phyloP scores from a whole-genome alignment of 2,329 filamentous ascomycete genomes.

The Colletotrichum sp. region DNA sequence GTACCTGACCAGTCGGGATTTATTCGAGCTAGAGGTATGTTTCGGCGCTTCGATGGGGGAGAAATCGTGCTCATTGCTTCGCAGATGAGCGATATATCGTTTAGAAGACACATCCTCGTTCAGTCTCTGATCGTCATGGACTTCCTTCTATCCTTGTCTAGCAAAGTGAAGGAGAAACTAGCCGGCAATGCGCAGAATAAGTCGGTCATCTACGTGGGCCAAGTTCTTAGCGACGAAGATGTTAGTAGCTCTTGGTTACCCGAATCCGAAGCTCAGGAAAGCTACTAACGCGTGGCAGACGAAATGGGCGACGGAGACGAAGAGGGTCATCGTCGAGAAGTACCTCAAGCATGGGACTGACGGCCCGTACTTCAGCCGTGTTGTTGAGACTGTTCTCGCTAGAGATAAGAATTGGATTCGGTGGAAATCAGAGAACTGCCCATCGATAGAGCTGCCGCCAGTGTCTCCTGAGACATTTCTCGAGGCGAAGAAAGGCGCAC shows the following conservation, averaged over 20 bases:
- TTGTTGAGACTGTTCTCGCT: constrained; percentile 95
- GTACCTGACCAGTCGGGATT: constrained; percentile 94
- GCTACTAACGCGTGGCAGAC: constrained; percentile 52
- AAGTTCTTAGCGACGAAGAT: constrained; percentile 81
- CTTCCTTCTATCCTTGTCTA: constrained; percentile 89
- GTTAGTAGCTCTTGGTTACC: constrained; percentile 53
- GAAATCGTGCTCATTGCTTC: constrained; percentile 26
- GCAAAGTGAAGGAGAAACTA: constrained; percentile 81
- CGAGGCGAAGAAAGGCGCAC: constrained; percentile 69
- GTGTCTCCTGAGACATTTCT: constrained; percentile 73
- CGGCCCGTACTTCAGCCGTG: constrained; percentile 92
- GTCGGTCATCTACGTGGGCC: constrained; percentile 81
- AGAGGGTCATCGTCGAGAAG: constrained; percentile 75
- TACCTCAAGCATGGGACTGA: constrained; percentile 84
- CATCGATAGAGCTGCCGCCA: constrained; percentile 79
- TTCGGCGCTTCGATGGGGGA: neutral
- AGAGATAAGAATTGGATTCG: constrained; percentile 98
- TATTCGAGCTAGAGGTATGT: constrained; percentile 90
- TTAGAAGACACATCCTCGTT: constrained; percentile 91
- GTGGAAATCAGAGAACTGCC: constrained; percentile 96
- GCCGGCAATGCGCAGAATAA: constrained; percentile 75
- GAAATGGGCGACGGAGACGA: constrained; percentile 84
- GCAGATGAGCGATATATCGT: constrained; percentile 90
- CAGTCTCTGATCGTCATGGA: constrained; percentile 95
- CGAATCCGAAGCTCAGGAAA: neutral